Conservation (phyloP, 169 alveolate genomes). For the Besnoitia besnoiti region DNA sequence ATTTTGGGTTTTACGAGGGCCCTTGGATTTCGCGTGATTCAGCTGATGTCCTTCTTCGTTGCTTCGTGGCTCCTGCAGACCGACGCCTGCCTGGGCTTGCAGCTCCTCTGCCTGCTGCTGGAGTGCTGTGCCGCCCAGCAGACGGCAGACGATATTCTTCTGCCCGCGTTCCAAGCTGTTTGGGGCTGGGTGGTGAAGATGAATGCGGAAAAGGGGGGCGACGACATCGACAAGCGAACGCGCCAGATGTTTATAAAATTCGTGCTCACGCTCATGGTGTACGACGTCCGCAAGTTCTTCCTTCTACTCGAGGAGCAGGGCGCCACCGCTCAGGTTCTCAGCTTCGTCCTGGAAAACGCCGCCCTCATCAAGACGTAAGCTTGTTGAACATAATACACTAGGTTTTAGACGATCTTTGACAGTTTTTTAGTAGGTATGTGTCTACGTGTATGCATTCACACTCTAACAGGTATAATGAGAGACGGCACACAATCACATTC, state of each 20-base stretch:
- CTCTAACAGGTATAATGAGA: too few relatives aligned
- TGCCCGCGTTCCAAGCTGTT: constrained; percentile 24
- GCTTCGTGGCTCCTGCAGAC: neutral
- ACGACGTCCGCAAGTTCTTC: constrained; percentile 12
- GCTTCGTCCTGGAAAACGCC: constrained; percentile 28
- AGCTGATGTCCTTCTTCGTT: neutral
- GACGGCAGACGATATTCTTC: constrained; percentile 15
- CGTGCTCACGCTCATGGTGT: constrained; percentile 33
- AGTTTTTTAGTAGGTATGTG: too few relatives aligned
- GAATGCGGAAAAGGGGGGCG: constrained; percentile 18
- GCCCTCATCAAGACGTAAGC: constrained; percentile 35
- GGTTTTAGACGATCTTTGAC: too few relatives aligned
- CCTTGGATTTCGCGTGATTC: too few relatives aligned
- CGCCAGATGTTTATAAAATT: constrained; percentile 31
- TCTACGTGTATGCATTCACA: too few relatives aligned
- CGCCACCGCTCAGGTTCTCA: neutral
- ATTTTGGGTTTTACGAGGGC: too few relatives aligned
- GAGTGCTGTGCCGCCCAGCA: constrained; percentile 29
- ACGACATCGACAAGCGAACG: neutral
- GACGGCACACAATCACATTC: too few relatives aligned
- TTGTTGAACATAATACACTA: too few relatives aligned
- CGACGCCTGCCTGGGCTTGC: constrained; percentile 48
- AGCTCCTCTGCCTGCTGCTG: constrained; percentile 32
- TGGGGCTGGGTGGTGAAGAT: constrained; percentile 43
- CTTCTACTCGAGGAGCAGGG: constrained; percentile 21